Evolutionary conservation across 2,329 filamentous ascomycete species (phyloP).

Genomic region (Colletotrichum destructivum): DNA sequence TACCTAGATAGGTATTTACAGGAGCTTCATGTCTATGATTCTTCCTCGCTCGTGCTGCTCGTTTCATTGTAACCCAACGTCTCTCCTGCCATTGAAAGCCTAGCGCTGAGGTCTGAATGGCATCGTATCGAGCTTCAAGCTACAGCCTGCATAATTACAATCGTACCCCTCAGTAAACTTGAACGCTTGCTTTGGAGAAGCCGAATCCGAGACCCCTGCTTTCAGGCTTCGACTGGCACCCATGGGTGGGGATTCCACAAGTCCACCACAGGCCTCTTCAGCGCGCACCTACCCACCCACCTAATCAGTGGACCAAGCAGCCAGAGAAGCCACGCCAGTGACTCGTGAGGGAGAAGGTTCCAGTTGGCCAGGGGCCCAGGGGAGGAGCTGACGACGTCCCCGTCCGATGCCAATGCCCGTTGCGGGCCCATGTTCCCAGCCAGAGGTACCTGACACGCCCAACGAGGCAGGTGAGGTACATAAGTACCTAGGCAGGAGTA

Average conservation of each 20-base stretch:
- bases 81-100: constrained; percentile 20
- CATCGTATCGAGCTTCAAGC: constrained; percentile 13
- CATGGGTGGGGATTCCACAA: constrained; percentile 25
- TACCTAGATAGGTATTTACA: no score
- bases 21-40: constrained; percentile 16
- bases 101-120: constrained; percentile 1
- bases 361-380: constrained; percentile 30
- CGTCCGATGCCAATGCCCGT: constrained; percentile 39
- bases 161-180: constrained; percentile 22
- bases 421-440: constrained; percentile 12
- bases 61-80: constrained; percentile 24
- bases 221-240: constrained; percentile 38
- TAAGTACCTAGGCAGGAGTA: not conserved
- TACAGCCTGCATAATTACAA: not conserved
- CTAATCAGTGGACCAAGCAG: constrained; percentile 36
- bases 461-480: constrained; percentile 4
- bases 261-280: constrained; percentile 40
- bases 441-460: constrained; percentile 17
- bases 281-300: constrained; percentile 20
- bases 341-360: constrained; percentile 32
- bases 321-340: constrained; percentile 39
- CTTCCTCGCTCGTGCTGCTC: constrained; percentile 19
- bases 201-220: constrained; percentile 33
- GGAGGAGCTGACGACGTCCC: constrained; percentile 42
- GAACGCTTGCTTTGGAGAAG: not conserved